phyloP scores from a whole-genome alignment of 2,329 filamentous ascomycete species.

The Fusarium sp. region DNA sequence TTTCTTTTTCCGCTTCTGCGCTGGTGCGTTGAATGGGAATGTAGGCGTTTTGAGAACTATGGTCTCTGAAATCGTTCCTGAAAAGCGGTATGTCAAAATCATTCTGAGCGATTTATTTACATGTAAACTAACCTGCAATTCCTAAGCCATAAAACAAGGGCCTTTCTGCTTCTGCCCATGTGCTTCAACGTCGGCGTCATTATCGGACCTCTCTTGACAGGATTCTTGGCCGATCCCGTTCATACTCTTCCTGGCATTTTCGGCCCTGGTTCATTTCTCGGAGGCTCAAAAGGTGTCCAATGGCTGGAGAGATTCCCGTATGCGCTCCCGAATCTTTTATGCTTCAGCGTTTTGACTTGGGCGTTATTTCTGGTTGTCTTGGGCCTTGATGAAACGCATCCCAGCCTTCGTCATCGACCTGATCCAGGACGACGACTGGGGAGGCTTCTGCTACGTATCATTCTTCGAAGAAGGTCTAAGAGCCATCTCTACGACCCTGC shows the following conservation, averaged over 20 bases:
- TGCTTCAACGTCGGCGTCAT: conserved; percentile 79
- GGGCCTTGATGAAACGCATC: conserved; percentile 62
- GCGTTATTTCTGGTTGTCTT: conserved; percentile 60
- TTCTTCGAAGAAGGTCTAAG: not conserved
- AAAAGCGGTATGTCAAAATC: conserved; percentile 17
- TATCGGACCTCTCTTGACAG: conserved; percentile 75
- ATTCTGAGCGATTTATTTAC: rapidly evolving
- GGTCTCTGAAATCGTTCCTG: conserved; percentile 48
- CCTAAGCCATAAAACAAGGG: conserved; percentile 73
- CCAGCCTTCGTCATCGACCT: not conserved
- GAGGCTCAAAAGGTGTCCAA: not conserved
- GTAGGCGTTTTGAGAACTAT: conserved; percentile 81
- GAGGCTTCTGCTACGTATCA: not conserved
- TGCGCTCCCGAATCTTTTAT: conserved; percentile 65
- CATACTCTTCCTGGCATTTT: conserved; percentile 66
- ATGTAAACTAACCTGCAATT: rapidly evolving
- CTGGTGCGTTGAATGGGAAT: conserved; percentile 78
- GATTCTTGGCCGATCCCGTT: conserved; percentile 73
- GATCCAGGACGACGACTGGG: conserved; percentile 4
- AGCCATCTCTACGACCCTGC: not conserved
- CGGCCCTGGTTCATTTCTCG: conserved; percentile 58
- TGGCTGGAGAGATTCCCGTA: conserved; percentile 59
- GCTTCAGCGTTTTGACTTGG: conserved; percentile 58
- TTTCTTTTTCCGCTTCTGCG: conserved; percentile 74
- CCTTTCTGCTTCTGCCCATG: conserved; percentile 81